A percentile compares a stretch with the other conserved stretches of the same genome.
phyloP scores from a whole-genome alignment of 805 yeast species.

The Suhomyces sp. region DNA sequence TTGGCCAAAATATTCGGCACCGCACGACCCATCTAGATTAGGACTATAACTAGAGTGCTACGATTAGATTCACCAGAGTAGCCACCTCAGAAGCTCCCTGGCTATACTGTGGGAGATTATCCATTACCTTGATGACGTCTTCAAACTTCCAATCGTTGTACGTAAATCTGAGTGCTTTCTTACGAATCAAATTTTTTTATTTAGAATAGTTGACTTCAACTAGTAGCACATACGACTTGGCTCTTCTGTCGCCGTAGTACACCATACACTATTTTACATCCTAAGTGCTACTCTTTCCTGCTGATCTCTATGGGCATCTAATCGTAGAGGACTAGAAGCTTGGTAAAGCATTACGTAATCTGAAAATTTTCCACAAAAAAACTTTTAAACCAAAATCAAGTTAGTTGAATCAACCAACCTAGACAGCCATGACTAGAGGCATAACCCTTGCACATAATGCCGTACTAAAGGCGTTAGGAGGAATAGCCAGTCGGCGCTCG shows the following conservation, averaged over 20 bases:
- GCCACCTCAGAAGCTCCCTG: background rate
- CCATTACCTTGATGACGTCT: no score
- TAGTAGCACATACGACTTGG: background rate
- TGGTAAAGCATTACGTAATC: conserved; percentile 1
- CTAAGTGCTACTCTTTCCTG: background rate
- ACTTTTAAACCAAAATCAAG: background rate
- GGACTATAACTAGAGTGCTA: background rate
- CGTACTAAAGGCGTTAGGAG: conserved; percentile 2
- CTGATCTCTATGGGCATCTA: background rate
- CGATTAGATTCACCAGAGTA: no score
- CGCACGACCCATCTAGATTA: background rate
- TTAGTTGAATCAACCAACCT: background rate
- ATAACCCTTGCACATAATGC: background rate
- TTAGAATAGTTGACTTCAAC: no score
- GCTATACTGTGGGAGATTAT: no score
- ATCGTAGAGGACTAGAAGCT: no score
- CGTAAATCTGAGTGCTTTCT: no score
- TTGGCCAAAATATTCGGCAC: conserved; percentile 3
- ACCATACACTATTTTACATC: no score
- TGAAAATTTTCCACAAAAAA: conserved; percentile 7
- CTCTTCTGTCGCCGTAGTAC: background rate
- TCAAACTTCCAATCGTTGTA: no score
- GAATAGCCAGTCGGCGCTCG: conserved; percentile 2
- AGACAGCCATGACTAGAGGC: conserved; percentile 3
- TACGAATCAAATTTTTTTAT: no score